Base-by-base conservation (phyloP, 352 stramenopile genomes). In the Peronospora farinosa region DNA sequence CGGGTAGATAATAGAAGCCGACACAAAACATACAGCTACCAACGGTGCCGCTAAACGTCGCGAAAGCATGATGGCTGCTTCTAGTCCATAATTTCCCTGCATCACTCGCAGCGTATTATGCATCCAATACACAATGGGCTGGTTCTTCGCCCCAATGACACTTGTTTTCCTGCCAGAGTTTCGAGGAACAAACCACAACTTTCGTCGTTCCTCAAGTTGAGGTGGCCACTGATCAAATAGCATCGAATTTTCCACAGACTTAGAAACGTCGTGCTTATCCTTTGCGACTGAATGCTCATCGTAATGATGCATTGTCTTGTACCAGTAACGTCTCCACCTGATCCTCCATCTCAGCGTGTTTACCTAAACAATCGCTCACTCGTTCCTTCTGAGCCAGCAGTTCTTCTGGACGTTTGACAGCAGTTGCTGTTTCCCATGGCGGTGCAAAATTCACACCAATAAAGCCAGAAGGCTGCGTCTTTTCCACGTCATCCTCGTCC, bases 51-150 rank as follows among this genome's bases (percentile, higher is more conserved):
- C 11, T 17, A 78, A 51, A 40, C 72, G 60, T 60, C 71, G 53
- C 5, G 64, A 70, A 0, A 87, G 61, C 15, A 72, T 37, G 31
- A 79, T 54, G 3, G 76, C 76, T 8, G 64, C 55, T 37, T 79
- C 68, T 17, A 90, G 61, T 3, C 61, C 72, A 49, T 78, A 86
- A 50, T 90, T 90, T 7, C 70, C 69, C 13, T 86, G 68, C 38
- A 50, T 57, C n/a, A 83, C 66, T 2, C 78, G 78, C 46, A 79
- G 39, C 1, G 70, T 76, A 28, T 69, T 79, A 5, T 78, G 76
- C 53, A 88, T 67, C 78, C 78, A 90, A 52, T 90, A 90, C 7
- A 90, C 47, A 23, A 90, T 56, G 15, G 61, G 57, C 17, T 53
- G 44, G n/a, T 36, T 28, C 12, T 47, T 45, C n/a, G 38, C 17